Percentiles rank a stretch among this genome's conserved stretches.
Conservation (phyloP, 495 filamentous ascomycete species). For the Penicillium parvum region DNA sequence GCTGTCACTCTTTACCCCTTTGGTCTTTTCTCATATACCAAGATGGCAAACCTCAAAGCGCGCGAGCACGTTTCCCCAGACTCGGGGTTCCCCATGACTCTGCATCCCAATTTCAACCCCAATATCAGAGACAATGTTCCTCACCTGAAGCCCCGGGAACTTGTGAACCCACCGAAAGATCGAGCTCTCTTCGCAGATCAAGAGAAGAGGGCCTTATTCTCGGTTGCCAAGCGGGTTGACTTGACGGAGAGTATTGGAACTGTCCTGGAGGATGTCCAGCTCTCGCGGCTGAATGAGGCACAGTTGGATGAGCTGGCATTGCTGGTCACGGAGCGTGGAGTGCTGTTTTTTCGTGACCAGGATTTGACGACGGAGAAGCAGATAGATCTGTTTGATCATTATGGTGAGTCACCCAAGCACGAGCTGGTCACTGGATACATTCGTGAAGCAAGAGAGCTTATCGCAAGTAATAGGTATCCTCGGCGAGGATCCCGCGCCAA, state of each 20-base stretch:
- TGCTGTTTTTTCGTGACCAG: constrained; percentile 44
- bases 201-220: constrained; percentile 45
- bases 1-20: too few relatives aligned
- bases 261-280: constrained; percentile 40
- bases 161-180: constrained; percentile 42
- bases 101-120: constrained; percentile 26
- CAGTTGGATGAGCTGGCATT: constrained; percentile 44
- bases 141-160: constrained; percentile 38
- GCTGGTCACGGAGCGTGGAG: constrained; percentile 38
- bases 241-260: constrained; percentile 52
- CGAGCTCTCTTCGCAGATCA: constrained; percentile 49
- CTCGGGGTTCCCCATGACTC: constrained; percentile 12
- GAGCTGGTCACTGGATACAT: too few relatives aligned
- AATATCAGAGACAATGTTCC: constrained; percentile 46
- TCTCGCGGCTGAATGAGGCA: constrained; percentile 31
- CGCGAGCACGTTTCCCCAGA: constrained; percentile 22
- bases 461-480: constrained; percentile 31
- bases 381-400: constrained; percentile 50
- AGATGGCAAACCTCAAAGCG: constrained; percentile 12
- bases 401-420: too few relatives aligned
- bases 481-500: constrained; percentile 48
- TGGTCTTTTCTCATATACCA: too few relatives aligned
- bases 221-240: constrained; percentile 39
- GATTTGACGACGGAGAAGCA: constrained; percentile 49
- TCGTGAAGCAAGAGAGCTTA: too few relatives aligned